Evolutionary conservation across 2,329 filamentous ascomycete genomes (phyloP).

Genomic region (Hypoxylon sp.): DNA sequence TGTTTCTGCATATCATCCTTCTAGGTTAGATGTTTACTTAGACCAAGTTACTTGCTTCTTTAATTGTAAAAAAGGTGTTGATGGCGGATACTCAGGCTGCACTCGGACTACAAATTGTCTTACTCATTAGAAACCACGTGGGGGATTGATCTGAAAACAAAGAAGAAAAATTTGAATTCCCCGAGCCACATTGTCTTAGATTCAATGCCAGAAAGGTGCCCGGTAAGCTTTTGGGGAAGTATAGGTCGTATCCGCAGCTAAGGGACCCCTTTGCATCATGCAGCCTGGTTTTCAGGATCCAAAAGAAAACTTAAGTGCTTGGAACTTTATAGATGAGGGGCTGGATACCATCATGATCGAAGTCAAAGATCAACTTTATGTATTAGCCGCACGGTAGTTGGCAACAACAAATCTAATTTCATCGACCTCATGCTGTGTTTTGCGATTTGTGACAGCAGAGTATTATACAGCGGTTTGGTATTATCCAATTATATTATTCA

Average conservation of each 20-base stretch:
- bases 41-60: not conserved
- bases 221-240: conserved; percentile 7
- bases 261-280: conserved; percentile 33
- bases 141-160: conserved; percentile 14
- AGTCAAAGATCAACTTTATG: conserved; percentile 7
- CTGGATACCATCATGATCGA: conserved; percentile 4
- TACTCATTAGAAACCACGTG: not conserved
- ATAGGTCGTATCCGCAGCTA: conserved; percentile 27
- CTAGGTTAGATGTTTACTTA: not conserved
- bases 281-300: conserved; percentile 28
- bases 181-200: conserved; percentile 13
- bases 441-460: conserved; percentile 31
- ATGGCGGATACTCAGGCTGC: conserved; percentile 13
- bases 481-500: conserved; percentile 36
- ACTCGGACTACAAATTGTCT: not conserved
- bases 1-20: conserved; percentile 16
- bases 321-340: conserved; percentile 2
- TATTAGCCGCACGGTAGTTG: conserved; percentile 33
- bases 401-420: conserved; percentile 13
- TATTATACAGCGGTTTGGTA: conserved; percentile 31
- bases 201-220: conserved; percentile 12
- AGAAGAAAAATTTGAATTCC: conserved; percentile 7
- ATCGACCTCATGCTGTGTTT: conserved; percentile 2
- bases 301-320: conserved; percentile 6
- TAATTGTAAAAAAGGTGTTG: not conserved